Evolutionary conservation across 345 rosid genomes (phyloP).

Genomic region (Melastoma malabathricum): DNA sequence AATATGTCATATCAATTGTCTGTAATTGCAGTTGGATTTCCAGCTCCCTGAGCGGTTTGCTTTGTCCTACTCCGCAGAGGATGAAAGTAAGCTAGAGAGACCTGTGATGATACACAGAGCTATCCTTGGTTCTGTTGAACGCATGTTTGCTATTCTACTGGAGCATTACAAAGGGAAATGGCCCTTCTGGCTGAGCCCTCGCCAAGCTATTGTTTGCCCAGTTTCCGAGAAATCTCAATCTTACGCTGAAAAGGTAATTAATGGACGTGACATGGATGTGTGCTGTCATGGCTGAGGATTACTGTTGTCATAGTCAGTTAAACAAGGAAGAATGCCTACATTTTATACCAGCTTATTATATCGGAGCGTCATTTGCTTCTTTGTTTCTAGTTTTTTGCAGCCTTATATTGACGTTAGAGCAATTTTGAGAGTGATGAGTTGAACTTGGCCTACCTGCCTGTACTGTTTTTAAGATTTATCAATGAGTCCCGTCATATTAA

Average conservation of each 20-base stretch:
- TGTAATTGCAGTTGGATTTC: constrained; percentile 71
- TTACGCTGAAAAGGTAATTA: constrained; percentile 56
- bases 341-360: too few species aligned
- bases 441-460: too few species aligned
- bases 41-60: constrained; percentile 79
- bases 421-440: too few species aligned
- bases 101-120: constrained; percentile 98
- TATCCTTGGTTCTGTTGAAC: constrained; percentile 87
- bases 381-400: too few species aligned
- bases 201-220: constrained; percentile 95
- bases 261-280: neutral
- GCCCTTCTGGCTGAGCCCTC: constrained; percentile 99
- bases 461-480: too few species aligned
- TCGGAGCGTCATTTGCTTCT: too few species aligned
- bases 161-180: constrained; percentile 98
- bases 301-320: too few species aligned
- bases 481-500: too few species aligned
- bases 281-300: too few species aligned
- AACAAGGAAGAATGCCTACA: too few species aligned
- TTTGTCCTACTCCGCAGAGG: constrained; percentile 76
- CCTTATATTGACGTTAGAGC: too few species aligned
- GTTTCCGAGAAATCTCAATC: constrained; percentile 74
- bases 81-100: constrained; percentile 64
- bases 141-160: constrained; percentile 83
- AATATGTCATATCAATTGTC: constrained; percentile 9